Percentiles rank a stretch among this genome's conserved stretches.
phyloP scores from a whole-genome alignment of 352 stramenopile genomes.

The Thalassiosira pacifica region DNA sequence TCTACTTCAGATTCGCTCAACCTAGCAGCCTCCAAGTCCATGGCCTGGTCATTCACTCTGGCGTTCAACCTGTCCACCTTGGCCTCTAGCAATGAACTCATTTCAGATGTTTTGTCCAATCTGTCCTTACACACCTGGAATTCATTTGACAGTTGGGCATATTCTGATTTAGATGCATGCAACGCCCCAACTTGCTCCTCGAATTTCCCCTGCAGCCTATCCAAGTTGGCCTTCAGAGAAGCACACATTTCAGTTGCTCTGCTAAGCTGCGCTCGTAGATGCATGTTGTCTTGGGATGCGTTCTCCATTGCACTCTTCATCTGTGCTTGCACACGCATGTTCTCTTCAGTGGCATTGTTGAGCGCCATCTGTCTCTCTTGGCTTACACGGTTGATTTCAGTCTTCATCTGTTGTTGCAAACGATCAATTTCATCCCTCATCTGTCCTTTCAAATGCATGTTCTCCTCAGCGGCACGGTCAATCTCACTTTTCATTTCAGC shows the following conservation, averaged over 20 bases:
- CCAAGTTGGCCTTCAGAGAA: not conserved
- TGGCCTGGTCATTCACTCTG: constrained; percentile 43
- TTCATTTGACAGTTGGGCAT: not conserved
- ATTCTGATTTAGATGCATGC: constrained; percentile 23
- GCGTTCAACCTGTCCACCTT: constrained; percentile 44
- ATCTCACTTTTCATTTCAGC: no score
- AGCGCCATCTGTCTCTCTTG: no score
- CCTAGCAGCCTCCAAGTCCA: constrained; percentile 56
- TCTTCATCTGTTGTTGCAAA: no score
- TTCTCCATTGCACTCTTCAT: no score
- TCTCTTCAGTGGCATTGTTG: no score
- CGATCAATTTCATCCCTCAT: no score
- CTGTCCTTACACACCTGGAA: constrained; percentile 34
- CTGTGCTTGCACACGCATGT: no score
- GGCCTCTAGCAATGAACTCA: constrained; percentile 33
- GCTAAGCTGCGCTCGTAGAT: constrained; percentile 30
- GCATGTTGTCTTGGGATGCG: no score
- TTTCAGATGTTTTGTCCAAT: constrained; percentile 31
- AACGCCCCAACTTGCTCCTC: not conserved
- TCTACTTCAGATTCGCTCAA: constrained; percentile 58
- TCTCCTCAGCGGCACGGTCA: no score
- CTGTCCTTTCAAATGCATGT: no score
- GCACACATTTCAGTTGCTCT: constrained; percentile 9
- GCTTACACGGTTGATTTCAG: no score
- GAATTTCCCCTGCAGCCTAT: no score